phyloP scores from a whole-genome alignment of 2,329 filamentous ascomycete species.

The Cladosporium sp. region DNA sequence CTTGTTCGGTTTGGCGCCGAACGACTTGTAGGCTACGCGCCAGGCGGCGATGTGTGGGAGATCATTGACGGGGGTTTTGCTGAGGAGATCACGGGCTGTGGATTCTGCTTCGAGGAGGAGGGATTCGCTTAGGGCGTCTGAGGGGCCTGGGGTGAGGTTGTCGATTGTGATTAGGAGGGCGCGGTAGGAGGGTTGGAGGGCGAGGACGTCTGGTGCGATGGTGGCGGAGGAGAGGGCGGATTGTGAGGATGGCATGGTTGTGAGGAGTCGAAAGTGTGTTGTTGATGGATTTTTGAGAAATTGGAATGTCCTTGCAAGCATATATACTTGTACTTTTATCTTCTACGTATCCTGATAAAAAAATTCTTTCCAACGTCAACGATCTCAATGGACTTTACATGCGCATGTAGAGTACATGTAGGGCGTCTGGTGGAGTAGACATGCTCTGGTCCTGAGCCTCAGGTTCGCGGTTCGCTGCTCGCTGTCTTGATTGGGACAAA shows the following conservation, averaged over 20 bases:
- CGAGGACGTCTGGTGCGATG: constrained; percentile 33
- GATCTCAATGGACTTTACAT: background rate
- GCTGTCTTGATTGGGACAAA: background rate
- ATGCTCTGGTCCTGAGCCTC: background rate
- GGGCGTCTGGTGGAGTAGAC: background rate
- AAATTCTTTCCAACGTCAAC: background rate
- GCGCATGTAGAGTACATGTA: background rate
- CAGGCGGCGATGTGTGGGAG: constrained; percentile 42
- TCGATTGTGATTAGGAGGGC: constrained; percentile 39
- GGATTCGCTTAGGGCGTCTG: constrained; percentile 34
- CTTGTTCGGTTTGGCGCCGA: constrained; percentile 43
- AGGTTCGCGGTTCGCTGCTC: background rate
- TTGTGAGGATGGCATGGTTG: constrained; percentile 11
- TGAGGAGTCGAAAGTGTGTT: background rate
- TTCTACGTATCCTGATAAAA: background rate
- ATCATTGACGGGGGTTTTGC: constrained; percentile 30
- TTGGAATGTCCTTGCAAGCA: background rate
- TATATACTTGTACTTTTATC: background rate
- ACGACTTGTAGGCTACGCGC: constrained; percentile 42
- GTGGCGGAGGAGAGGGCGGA: constrained; percentile 20
- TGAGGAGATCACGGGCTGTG: constrained; percentile 18
- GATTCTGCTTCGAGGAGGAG: constrained; percentile 36
- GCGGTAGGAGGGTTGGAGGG: constrained; percentile 41
- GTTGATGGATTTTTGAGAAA: background rate
- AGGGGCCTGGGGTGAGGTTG: constrained; percentile 36